Evolutionary conservation across 2,329 filamentous ascomycete species (phyloP), one percentile per base, ranked within the genome.

Genomic region (Fusarium armeniacum): DNA sequence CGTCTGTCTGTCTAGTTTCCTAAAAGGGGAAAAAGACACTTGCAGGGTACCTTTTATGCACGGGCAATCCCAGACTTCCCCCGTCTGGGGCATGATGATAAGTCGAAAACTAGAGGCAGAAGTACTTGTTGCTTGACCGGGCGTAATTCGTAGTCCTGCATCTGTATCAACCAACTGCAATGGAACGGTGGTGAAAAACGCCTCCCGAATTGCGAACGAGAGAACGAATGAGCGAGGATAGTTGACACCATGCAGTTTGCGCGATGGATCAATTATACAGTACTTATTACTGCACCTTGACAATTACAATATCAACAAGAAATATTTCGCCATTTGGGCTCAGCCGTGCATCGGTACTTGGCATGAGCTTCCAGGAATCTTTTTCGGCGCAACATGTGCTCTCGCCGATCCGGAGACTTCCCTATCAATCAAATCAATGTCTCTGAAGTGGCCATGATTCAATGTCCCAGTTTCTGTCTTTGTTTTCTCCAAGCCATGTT

Each of bases 211-310:
- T 57, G 59, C 69, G 71, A 73, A 67, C 57, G 58, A 60, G 55
- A 64, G 71, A 74, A 65, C 71, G 69, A 74, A 67, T 58, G 46
- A 57, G 40, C 26, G 51, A 65, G 50, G 30, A 32, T 55, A 53
- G 58, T 69, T 73, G 67, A 74, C 72, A 72, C 65, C 70, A 74
- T 71, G 33, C 35, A 33, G 30, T 44, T 62, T 61, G 30, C 49
- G 33, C 40, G 13, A 36, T 41, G 13, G 52, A 22, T 44, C 26
- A 15, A 26, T 26, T 44, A 24, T 18, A 44, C 22, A 26, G 12
- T 16, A 28, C 28, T 28, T 28, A 28, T 28, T 10, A 24, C 22
- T 43, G 8, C 8, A 9, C 13, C 18, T 30, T 38, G 3, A 8
- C 32, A 35, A 43, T 58, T 51, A 33, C 50, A 57, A 51, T 60